Evolutionary conservation across 2,329 filamentous ascomycete species (phyloP).

Genomic region (Cordyceps cicadae): DNA sequence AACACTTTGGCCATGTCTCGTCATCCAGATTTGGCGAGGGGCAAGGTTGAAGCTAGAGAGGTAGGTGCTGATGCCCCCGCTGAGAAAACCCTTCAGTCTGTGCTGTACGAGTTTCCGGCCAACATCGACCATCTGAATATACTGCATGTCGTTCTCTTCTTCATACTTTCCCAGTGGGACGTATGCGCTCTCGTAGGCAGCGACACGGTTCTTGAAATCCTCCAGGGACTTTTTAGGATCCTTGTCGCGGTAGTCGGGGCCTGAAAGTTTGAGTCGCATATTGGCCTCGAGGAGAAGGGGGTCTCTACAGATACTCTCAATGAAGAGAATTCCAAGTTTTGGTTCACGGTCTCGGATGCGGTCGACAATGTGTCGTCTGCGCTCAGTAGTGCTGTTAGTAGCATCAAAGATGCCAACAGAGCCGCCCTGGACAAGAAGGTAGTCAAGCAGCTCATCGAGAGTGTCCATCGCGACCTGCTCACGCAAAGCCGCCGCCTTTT

Average conservation of each 20-base stretch:
- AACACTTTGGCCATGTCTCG: conserved; percentile 80
- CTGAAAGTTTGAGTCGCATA: conserved; percentile 92
- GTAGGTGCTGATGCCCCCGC: conserved; percentile 87
- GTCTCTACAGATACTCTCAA: conserved; percentile 90
- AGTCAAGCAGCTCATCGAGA: conserved; percentile 83
- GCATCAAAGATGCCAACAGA: conserved; percentile 94
- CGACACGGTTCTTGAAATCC: conserved; percentile 89
- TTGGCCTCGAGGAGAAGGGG: conserved; percentile 81
- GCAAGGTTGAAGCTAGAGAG: conserved; percentile 95
- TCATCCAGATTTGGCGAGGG: conserved; percentile 96
- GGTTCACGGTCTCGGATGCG: conserved; percentile 76
- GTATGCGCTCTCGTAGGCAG: conserved; percentile 90
- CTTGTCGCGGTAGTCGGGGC: conserved; percentile 91
- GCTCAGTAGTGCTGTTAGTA: conserved; percentile 88
- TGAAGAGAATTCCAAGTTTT: conserved; percentile 83
- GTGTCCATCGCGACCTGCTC: conserved; percentile 92
- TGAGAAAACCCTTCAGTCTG: conserved; percentile 84
- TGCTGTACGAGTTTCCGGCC: conserved; percentile 89
- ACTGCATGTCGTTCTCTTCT: conserved; percentile 83
- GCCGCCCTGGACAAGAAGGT: conserved; percentile 72
- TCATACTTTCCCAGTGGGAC: conserved; percentile 85
- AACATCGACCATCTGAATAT: conserved; percentile 97
- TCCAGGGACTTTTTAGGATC: conserved; percentile 75
- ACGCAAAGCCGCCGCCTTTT: conserved; percentile 69
- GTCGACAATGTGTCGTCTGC: conserved; percentile 75